A percentile compares a stretch with the other conserved stretches of the same genome.
phyloP scores from a whole-genome alignment of 805 yeast genomes.

The Kurtzmaniella fragi region DNA sequence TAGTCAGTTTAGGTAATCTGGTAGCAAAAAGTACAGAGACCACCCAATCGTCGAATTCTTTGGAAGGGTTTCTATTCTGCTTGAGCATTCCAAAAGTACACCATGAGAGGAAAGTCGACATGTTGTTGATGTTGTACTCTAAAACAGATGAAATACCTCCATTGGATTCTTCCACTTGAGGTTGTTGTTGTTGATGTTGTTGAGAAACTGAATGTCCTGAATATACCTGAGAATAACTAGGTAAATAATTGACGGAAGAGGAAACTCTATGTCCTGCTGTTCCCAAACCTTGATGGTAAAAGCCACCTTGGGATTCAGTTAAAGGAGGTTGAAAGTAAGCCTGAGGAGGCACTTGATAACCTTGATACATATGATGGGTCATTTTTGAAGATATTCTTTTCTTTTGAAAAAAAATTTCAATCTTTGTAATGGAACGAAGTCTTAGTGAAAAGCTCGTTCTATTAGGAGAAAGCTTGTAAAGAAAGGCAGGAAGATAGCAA shows the following conservation, averaged over 20 bases:
- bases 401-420: constrained; percentile 4
- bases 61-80: constrained; percentile 40
- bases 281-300: constrained; percentile 24
- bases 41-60: constrained; percentile 53
- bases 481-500: too few relatives aligned
- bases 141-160: constrained; percentile 78
- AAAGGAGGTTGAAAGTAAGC: background rate
- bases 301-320: constrained; percentile 1
- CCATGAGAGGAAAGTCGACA: constrained; percentile 79
- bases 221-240: constrained; percentile 9
- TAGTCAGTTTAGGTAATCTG: constrained; percentile 77
- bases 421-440: constrained; percentile 17
- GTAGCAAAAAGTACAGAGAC: constrained; percentile 78
- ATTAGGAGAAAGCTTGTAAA: background rate
- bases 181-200: constrained; percentile 7
- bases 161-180: constrained; percentile 9
- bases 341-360: constrained; percentile 2
- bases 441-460: constrained; percentile 38
- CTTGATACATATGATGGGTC: constrained; percentile 3
- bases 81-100: constrained; percentile 65
- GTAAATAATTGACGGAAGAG: constrained; percentile 20
- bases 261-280: constrained; percentile 35
- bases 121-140: constrained; percentile 73
- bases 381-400: constrained; percentile 1
- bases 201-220: background rate